Conservation (phyloP, 352 stramenopile species). For the Pythium insidiosum region DNA sequence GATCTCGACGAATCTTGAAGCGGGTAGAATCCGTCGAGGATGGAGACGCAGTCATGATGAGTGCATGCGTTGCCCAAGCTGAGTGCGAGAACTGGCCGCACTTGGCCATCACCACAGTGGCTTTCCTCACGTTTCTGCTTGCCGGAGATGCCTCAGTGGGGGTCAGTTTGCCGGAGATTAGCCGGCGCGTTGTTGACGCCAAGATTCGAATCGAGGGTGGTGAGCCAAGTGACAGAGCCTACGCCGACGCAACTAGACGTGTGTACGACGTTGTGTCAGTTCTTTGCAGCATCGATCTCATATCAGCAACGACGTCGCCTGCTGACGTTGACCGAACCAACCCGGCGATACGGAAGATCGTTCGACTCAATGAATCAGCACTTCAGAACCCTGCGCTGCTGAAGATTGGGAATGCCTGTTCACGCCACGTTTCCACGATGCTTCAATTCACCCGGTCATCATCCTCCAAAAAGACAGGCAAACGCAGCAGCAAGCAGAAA, state of each 20-base stretch:
- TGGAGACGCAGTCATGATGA: slow-evolving; percentile 34
- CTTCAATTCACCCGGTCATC: too few species aligned
- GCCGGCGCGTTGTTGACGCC: slow-evolving; percentile 32
- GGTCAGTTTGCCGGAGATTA: slow-evolving; percentile 25
- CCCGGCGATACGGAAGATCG: neutral
- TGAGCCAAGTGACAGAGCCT: slow-evolving; percentile 11
- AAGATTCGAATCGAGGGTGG: slow-evolving; percentile 19
- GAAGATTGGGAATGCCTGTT: neutral
- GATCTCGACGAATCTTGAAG: neutral
- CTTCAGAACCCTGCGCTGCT: neutral
- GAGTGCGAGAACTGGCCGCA: slow-evolving; percentile 36
- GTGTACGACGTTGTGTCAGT: slow-evolving; percentile 68
- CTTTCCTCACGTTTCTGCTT: slow-evolving; percentile 50
- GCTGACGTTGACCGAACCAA: neutral
- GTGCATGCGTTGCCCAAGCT: slow-evolving; percentile 36
- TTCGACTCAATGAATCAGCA: neutral
- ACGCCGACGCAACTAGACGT: slow-evolving; percentile 39
- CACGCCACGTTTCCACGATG: neutral
- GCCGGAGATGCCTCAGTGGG: slow-evolving; percentile 3
- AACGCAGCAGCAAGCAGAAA: neutral
- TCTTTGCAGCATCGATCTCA: slow-evolving; percentile 39
- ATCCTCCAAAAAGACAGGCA: neutral
- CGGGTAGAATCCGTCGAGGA: slow-evolving; percentile 6
- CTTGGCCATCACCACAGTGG: slow-evolving; percentile 42
- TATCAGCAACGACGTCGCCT: slow-evolving; percentile 18